phyloP scores from a whole-genome alignment of 2,329 filamentous ascomycete species.

The Sclerotinia trifoliorum region DNA sequence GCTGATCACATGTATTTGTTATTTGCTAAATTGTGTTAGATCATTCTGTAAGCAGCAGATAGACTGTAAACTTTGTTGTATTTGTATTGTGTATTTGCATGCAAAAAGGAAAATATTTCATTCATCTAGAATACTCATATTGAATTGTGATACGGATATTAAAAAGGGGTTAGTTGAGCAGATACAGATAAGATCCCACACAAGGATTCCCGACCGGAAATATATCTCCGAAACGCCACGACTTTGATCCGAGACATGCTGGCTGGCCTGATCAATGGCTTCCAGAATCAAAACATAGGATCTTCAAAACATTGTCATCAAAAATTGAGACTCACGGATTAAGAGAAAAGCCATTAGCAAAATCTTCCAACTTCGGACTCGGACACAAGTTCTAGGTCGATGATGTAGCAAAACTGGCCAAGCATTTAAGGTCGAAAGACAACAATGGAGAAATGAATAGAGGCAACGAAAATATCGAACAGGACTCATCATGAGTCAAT shows the following conservation, averaged over 20 bases:
- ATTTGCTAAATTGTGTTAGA: background rate
- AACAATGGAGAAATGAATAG: background rate
- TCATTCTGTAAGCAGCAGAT: background rate
- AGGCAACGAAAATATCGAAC: background rate
- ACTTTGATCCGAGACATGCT: background rate
- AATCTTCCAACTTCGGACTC: background rate
- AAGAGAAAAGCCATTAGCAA: background rate
- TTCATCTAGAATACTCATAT: background rate
- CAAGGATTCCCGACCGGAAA: slow-evolving; percentile 7
- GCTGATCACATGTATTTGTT: background rate
- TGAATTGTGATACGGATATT: background rate
- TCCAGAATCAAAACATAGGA: background rate
- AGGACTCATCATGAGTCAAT: background rate
- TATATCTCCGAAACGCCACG: slow-evolving; percentile 1
- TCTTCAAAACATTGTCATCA: background rate
- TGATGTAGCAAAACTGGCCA: background rate
- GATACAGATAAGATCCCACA: background rate
- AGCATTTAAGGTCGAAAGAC: background rate
- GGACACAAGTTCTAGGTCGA: background rate
- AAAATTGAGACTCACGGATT: background rate
- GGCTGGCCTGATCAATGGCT: background rate
- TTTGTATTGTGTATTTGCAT: background rate
- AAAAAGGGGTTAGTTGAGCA: background rate
- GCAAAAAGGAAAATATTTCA: background rate
- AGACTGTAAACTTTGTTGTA: background rate